A percentile compares a stretch with the other conserved stretches of the same genome.
phyloP scores from a whole-genome alignment of 768 basidiomycete species.

The Boletales sp. region DNA sequence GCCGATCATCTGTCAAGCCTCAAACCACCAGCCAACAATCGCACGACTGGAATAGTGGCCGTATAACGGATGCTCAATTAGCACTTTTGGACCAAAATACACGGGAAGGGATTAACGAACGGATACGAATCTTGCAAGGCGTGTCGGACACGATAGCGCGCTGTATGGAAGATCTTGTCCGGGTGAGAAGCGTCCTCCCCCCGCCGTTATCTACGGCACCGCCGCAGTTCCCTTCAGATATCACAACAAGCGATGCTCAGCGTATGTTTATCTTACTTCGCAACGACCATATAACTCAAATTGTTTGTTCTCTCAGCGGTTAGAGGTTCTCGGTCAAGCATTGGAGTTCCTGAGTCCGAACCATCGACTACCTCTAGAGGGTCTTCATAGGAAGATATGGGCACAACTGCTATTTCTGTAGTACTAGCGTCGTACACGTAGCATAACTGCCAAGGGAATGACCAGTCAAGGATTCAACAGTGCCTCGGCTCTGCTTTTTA shows the following conservation, averaged over 20 bases:
- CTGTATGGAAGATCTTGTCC: conserved; percentile 76
- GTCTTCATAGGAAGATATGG: conserved; percentile 1
- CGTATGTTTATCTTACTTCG: conserved; percentile 9
- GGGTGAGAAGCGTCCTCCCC: conserved; percentile 71
- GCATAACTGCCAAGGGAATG: too few species aligned
- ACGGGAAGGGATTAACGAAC: conserved; percentile 81
- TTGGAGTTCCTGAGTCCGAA: neutral
- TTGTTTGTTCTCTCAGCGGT: neutral
- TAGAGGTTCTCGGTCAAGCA: neutral
- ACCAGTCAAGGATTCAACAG: too few species aligned
- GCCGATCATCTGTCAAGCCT: neutral
- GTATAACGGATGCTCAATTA: conserved; percentile 52
- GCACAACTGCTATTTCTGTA: neutral
- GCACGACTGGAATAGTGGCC: conserved; percentile 33
- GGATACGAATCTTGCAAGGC: conserved; percentile 72
- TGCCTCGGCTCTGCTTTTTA: too few species aligned
- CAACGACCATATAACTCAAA: neutral
- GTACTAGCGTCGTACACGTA: too few species aligned
- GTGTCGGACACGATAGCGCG: conserved; percentile 71
- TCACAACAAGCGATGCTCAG: conserved; percentile 7
- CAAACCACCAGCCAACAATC: conserved; percentile 11
- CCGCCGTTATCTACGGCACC: conserved; percentile 19
- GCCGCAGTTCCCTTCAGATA: conserved; percentile 6
- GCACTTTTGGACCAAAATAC: conserved; percentile 62
- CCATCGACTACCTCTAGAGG: neutral